Base-by-base conservation (phyloP, 1,139 yeast genomes). In the Suhomyces coccinellae region DNA sequence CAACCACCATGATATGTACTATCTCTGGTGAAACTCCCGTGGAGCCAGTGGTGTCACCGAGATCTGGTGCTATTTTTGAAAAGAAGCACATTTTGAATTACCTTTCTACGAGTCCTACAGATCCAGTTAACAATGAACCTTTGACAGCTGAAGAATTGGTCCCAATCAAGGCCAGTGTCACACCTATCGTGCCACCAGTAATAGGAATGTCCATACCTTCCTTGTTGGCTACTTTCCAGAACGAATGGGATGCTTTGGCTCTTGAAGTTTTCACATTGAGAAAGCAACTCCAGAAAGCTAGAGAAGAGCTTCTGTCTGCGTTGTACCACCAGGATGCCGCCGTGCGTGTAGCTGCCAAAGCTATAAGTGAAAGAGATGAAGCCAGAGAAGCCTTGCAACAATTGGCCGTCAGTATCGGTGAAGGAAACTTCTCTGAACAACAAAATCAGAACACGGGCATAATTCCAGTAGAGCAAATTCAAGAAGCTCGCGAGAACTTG, bases 321-420 rank as follows among this genome's bases (percentile, higher is more conserved):
- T 67, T 90, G 33, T 90, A 89, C 58, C 87, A 84, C 54, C 87
- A 86, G 53, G 98, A 91, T 62, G 97, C 98, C 0, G 96, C 97
- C 1, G 82, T 87, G 3, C 71, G 90, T 45, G 97, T 91, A 3
- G 95, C 95, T 0, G 83, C 96, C 0, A 75, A 77, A 36, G 82
- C 90, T 1, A 72, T 84, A 9, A 73, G 74, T 46, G 96, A 89
- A 56, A 66, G 95, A 37, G 96, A 89, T 54, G 91, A 85, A 44
- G 85, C 88, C 1, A 71, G 74, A 43, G 61, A 59, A 6, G 87
- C 88, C 1, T 67, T 87, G 48, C 76, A 77, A 42, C 70, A 80
- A 47, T 62, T 80, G 37, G 61, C 78, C 0, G 50, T 54, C 7
- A 60, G 72, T 12, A 41, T 41, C n/a, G 48, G 48, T 2, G 37